Conservation (phyloP, 2,329 filamentous ascomycete species). For the Chrysoporthe austroafricana region DNA sequence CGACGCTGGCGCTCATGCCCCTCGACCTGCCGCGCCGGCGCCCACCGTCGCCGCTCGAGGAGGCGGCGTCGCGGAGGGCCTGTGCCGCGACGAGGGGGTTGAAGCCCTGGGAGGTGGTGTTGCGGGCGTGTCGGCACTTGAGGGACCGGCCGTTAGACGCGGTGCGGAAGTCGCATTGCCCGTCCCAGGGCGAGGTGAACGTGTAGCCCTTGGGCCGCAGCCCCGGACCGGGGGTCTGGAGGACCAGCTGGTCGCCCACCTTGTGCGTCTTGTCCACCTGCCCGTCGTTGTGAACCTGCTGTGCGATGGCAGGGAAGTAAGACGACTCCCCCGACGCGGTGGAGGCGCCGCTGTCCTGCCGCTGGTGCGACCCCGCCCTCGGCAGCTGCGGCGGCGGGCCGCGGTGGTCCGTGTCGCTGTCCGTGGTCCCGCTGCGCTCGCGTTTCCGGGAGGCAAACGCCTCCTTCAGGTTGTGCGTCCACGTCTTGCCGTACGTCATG, state of each 20-base stretch:
- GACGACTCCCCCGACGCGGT: constrained; percentile 8
- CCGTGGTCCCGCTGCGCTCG: constrained; percentile 33
- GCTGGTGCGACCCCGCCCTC: constrained; percentile 33
- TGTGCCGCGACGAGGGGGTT: constrained; percentile 50
- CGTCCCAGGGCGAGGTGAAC: constrained; percentile 86
- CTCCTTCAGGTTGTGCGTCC: constrained; percentile 50
- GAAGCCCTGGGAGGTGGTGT: constrained; percentile 44
- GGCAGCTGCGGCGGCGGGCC: constrained; percentile 31
- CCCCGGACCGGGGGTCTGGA: constrained; percentile 50
- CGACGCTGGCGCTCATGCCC: constrained; percentile 13
- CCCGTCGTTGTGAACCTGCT: constrained; percentile 3
- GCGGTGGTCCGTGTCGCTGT: constrained; percentile 31
- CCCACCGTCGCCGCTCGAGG: constrained; percentile 39
- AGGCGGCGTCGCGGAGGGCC: constrained; percentile 32
- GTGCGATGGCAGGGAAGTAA: constrained; percentile 21
- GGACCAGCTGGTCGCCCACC: constrained; percentile 33
- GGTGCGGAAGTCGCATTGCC: constrained; percentile 83
- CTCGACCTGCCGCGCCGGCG: constrained; percentile 17
- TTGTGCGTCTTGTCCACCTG: neutral
- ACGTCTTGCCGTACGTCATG: constrained; percentile 60
- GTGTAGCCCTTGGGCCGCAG: constrained; percentile 69
- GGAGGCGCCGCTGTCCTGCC: constrained; percentile 32
- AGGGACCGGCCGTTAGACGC: constrained; percentile 75
- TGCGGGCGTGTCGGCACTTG: constrained; percentile 74
- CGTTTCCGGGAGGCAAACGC: constrained; percentile 44